Percentiles rank a stretch among this genome's conserved stretches.
phyloP scores from a whole-genome alignment of 177 flowering plant species.

The Vitis hybrid region DNA sequence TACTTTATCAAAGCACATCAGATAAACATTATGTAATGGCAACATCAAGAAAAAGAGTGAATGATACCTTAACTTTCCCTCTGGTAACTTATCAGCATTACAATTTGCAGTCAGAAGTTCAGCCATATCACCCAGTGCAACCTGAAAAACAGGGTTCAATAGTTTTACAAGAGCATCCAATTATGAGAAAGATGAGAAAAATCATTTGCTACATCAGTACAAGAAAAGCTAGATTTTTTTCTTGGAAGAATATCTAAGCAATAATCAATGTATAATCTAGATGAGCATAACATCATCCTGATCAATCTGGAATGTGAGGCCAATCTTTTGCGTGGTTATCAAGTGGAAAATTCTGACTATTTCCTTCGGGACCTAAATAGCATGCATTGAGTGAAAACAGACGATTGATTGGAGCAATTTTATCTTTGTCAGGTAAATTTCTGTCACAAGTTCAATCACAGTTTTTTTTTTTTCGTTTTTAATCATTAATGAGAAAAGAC shows the following conservation, averaged over 20 bases:
- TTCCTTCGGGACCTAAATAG: neutral
- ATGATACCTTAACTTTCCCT: slow-evolving; percentile 78
- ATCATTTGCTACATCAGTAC: neutral
- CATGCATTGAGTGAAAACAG: neutral
- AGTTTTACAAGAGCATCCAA: slow-evolving; percentile 1
- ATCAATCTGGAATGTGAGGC: neutral
- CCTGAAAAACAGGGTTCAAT: slow-evolving; percentile 35
- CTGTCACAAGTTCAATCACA: too few relatives aligned
- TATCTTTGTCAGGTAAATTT: too few relatives aligned
- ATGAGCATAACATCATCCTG: neutral
- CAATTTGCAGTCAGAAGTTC: slow-evolving; percentile 62
- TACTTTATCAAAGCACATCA: neutral
- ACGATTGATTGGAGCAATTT: neutral
- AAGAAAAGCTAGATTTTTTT: neutral
- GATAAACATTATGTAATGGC: neutral
- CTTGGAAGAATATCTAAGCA: neutral
- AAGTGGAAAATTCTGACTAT: neutral
- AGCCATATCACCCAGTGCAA: slow-evolving; percentile 92
- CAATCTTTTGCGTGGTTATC: neutral
- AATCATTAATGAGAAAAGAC: neutral
- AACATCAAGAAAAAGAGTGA: neutral
- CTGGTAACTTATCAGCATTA: slow-evolving; percentile 76
- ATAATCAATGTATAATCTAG: neutral
- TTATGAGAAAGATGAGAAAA: neutral
- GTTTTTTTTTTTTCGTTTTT: too few relatives aligned